These are phyloP conservation scores for Magnolia officinalis DNA, from an alignment of 164 flowering plant species.

Conservation along the genomic window DNA sequence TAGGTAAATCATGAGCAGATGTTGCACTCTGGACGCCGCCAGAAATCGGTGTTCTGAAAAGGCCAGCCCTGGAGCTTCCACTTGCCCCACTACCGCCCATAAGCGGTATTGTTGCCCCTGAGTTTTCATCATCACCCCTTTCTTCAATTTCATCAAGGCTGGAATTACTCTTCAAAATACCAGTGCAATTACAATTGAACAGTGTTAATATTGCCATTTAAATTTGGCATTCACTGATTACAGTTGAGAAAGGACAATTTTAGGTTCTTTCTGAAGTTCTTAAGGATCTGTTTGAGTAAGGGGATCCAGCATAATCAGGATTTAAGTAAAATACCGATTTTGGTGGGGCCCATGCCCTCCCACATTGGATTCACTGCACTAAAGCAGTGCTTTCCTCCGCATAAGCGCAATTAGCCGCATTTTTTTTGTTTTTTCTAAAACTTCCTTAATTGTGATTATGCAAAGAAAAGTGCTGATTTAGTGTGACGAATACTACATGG, in stretches of 20 bases:
- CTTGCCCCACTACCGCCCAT: constrained; percentile 28
- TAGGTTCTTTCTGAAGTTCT: not conserved
- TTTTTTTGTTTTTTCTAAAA: too few relatives aligned
- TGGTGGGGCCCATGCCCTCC: too few relatives aligned
- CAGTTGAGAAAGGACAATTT: not conserved
- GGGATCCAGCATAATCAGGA: not conserved
- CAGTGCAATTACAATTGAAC: constrained; percentile 34
- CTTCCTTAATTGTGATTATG: too few relatives aligned
- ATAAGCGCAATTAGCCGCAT: too few relatives aligned
- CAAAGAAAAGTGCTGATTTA: too few relatives aligned
- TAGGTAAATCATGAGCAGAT: constrained; percentile 94
- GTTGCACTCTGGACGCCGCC: constrained; percentile 99
- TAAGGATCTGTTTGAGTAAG: not conserved
- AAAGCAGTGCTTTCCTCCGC: too few relatives aligned
- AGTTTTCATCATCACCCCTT: constrained; percentile 23
- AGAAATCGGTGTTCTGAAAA: constrained; percentile 96
- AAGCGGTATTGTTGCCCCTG: constrained; percentile 29
- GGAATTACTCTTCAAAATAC: constrained; percentile 56
- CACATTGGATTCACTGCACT: too few relatives aligned
- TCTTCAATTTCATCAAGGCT: constrained; percentile 23
- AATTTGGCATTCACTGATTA: constrained; percentile 17
- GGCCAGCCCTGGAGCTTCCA: constrained; percentile 83
- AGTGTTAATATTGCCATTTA: constrained; percentile 27
- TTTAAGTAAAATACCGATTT: not conserved
- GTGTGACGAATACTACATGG: too few relatives aligned